A percentile compares a stretch with the other conserved stretches of the same genome.
phyloP scores from a whole-genome alignment of 2,329 filamentous ascomycete genomes.

The Xylariaceae sp. region DNA sequence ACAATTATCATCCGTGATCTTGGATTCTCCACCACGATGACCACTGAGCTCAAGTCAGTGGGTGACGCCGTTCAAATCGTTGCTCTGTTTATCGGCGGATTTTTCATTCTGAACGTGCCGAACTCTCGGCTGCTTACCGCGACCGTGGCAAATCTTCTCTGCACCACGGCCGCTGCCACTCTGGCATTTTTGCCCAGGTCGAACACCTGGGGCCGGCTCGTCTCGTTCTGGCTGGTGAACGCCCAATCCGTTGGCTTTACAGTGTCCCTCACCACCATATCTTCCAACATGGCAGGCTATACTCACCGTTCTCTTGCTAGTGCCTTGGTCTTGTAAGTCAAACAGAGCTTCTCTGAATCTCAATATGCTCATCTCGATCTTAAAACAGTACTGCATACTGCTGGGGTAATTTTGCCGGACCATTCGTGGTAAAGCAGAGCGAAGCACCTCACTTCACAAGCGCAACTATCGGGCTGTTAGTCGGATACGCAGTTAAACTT shows the following conservation, averaged over 20 bases:
- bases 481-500: conserved; percentile 36
- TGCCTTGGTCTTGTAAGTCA: conserved; percentile 30
- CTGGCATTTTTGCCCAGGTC: conserved; percentile 32
- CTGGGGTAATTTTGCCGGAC: conserved; percentile 37
- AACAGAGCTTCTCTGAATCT: too few species aligned
- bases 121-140: conserved; percentile 12
- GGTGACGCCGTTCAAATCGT: conserved; percentile 37
- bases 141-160: conserved; percentile 32
- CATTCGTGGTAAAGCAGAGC: conserved; percentile 34
- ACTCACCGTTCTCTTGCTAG: conserved; percentile 33
- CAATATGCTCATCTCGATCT: too few species aligned
- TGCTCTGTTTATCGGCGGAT: conserved; percentile 31
- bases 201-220: conserved; percentile 33
- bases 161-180: conserved; percentile 31
- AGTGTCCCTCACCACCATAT: conserved; percentile 32
- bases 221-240: conserved; percentile 36
- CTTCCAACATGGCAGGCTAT: conserved; percentile 36
- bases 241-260: conserved; percentile 35
- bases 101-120: too few species aligned
- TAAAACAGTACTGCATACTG: conserved; percentile 33
- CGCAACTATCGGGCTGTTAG: conserved; percentile 37
- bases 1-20: conserved; percentile 33
- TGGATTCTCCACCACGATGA: conserved; percentile 32
- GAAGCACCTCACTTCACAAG: conserved; percentile 31
- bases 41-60: conserved; percentile 33